phyloP scores from a whole-genome alignment of 2,329 filamentous ascomycete genomes.

The Neospermospora avenae region DNA sequence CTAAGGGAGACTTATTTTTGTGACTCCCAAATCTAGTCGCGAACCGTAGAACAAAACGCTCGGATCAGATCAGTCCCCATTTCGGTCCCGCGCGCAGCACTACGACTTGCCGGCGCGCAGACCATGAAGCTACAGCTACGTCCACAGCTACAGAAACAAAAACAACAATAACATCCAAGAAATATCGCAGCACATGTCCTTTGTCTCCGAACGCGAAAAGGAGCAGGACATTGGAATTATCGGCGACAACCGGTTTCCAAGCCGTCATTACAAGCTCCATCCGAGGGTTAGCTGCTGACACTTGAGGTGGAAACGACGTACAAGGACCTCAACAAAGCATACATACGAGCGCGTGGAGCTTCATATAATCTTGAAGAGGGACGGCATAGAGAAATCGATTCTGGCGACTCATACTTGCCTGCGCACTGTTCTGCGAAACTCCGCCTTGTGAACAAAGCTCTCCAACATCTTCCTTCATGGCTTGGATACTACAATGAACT shows the following conservation, averaged over 20 bases:
- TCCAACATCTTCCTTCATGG: slow-evolving; percentile 41
- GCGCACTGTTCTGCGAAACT: not conserved
- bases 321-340: slow-evolving; percentile 1
- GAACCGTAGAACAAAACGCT: not conserved
- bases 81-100: not conserved
- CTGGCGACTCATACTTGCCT: not conserved
- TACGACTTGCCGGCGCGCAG: not conserved
- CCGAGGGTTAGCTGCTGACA: slow-evolving; percentile 10
- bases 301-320: slow-evolving; percentile 1
- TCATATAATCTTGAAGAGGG: not conserved
- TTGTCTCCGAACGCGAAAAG: not conserved
- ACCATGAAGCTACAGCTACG: not conserved
- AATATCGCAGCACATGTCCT: slow-evolving; percentile 1
- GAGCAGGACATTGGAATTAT: not conserved
- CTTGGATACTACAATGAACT: slow-evolving; percentile 78
- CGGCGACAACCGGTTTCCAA: not conserved
- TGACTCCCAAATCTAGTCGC: slow-evolving; percentile 1
- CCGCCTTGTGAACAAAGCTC: slow-evolving; percentile 6
- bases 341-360: not conserved
- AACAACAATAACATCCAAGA: not conserved
- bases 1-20: not conserved
- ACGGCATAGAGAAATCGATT: not conserved
- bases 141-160: not conserved
- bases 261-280: slow-evolving; percentile 1
- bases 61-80: slow-evolving; percentile 1